Conservation (phyloP, 2,329 filamentous ascomycete species). For the Erysiphe neolycopersici region DNA sequence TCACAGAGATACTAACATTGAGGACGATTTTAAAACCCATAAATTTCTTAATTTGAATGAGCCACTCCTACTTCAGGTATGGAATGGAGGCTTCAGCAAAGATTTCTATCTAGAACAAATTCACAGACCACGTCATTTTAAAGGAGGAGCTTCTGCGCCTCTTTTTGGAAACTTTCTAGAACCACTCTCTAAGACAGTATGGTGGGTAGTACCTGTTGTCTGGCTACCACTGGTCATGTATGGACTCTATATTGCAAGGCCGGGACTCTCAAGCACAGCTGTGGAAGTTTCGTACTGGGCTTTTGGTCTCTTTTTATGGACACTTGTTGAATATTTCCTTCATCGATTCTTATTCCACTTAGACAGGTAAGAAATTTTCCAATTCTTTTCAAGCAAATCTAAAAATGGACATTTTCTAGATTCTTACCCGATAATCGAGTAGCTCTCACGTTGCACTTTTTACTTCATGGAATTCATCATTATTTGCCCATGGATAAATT, state of each 20-base stretch:
- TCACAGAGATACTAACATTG: slow-evolving; percentile 55
- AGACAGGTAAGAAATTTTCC: slow-evolving; percentile 39
- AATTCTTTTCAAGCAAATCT: slow-evolving; percentile 5
- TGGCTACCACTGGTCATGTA: slow-evolving; percentile 68
- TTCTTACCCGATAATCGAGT: slow-evolving; percentile 77
- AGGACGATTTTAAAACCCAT: slow-evolving; percentile 57
- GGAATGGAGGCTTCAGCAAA: slow-evolving; percentile 67
- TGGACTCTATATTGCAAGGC: slow-evolving; percentile 36
- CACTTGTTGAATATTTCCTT: slow-evolving; percentile 63
- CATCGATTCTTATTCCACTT: slow-evolving; percentile 88
- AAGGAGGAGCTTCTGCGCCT: slow-evolving; percentile 70
- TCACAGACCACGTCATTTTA: slow-evolving; percentile 87
- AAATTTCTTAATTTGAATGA: slow-evolving; percentile 79
- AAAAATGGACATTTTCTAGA: slow-evolving; percentile 18
- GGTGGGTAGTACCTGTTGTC: slow-evolving; percentile 64
- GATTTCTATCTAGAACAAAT: slow-evolving; percentile 95
- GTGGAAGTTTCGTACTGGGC: slow-evolving; percentile 34
- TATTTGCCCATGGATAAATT: slow-evolving; percentile 99
- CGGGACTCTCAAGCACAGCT: slow-evolving; percentile 26
- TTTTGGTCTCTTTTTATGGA: slow-evolving; percentile 57
- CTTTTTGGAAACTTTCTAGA: slow-evolving; percentile 97
- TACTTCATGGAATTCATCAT: slow-evolving; percentile 91
- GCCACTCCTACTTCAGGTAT: slow-evolving; percentile 70
- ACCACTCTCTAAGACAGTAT: slow-evolving; percentile 80
- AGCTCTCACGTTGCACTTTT: slow-evolving; percentile 67